A percentile compares a stretch with the other conserved stretches of the same genome.
These are phyloP conservation scores for Phytophthora cryptogea DNA, from an alignment of 352 stramenopile genomes.

Conservation along the genomic window DNA sequence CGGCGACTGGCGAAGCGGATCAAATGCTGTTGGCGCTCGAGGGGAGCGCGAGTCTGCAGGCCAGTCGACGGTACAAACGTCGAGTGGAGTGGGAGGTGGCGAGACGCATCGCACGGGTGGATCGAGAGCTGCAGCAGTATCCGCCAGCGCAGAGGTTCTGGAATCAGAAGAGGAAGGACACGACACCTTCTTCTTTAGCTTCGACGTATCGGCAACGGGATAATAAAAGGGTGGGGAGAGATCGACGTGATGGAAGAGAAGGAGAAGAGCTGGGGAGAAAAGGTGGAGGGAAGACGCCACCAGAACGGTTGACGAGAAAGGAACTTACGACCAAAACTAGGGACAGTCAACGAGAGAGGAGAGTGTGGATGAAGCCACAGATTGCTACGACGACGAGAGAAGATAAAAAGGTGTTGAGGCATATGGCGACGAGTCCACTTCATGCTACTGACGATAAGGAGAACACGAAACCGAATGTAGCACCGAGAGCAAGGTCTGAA, in stretches of 20 bases:
- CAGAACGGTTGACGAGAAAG: not conserved
- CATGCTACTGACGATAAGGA: conserved; percentile 15
- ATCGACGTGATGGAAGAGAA: not conserved
- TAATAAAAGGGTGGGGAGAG: not conserved
- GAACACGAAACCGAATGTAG: conserved; percentile 14
- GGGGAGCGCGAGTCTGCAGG: conserved; percentile 22
- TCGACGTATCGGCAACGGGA: conserved; percentile 1
- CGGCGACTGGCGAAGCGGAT: conserved; percentile 14
- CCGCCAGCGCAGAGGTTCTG: conserved; percentile 58
- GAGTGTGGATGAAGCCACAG: conserved; percentile 9
- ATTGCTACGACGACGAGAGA: not conserved
- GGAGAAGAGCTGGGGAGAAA: not conserved
- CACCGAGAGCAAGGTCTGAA: not conserved
- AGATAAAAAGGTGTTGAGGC: conserved; percentile 2
- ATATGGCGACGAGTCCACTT: conserved; percentile 18
- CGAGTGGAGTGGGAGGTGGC: conserved; percentile 76
- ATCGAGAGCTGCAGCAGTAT: conserved; percentile 57
- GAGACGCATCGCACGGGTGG: conserved; percentile 68
- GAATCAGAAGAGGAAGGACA: conserved; percentile 47
- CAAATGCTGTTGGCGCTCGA: conserved; percentile 28
- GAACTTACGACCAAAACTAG: not conserved
- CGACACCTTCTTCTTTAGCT: not conserved
- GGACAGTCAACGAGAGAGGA: not conserved
- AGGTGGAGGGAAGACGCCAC: not conserved
- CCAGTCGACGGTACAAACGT: conserved; percentile 41